Evolutionary conservation across 768 basidiomycete species (phyloP), one percentile per base, ranked within the genome.

Genomic region (Suillus spraguei): DNA sequence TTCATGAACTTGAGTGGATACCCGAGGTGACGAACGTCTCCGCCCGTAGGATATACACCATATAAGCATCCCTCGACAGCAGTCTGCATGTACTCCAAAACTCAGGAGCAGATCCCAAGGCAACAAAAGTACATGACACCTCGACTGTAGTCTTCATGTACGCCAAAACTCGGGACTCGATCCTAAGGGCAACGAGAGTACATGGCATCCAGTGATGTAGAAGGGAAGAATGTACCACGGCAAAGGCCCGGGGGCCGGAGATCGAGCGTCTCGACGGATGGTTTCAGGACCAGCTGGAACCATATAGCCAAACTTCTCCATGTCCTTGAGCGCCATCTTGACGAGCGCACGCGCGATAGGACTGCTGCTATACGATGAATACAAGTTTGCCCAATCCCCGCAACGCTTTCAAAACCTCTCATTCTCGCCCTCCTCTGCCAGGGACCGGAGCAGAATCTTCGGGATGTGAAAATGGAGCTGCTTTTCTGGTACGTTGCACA

Each of bases 401-500:
- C 82, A 74, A 79, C 82, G 77, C 80, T 85, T 82, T 80, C 81
- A 85, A 83, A 77, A 76, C 79, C 61, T 59, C 59, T 52, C 50
- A 70, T 66, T n/a, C 62, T 60, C 70, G 65, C 74, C 69, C 69
- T 73, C 68, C 78, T 77, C 77, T 79, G 71, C 68, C 28, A 28
- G 28, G 28, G 28, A 28, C 28, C 7, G 5, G 67, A 64, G 38
- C 64, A 78, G 75, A 77, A 78, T 85, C 83, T 82, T 82, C n/a
- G 80, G 68, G 75, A 65, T 65, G 65, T 65, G 69, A 70, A 64
- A 66, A 63, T 68, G 68, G 33, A 7, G 70, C 68, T 76, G 78
- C 66, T 76, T 90, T 83, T 87, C 88, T 88, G 87, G 86, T 90
- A 84, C 83, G 85, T 75, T 81, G 82, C 82, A 84, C 78, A 79